Percentiles rank a stretch among this genome's conserved stretches.
These are phyloP conservation scores for Diaporthe helianthi DNA, from an alignment of 2,329 filamentous ascomycete species.

Conservation along the genomic window DNA sequence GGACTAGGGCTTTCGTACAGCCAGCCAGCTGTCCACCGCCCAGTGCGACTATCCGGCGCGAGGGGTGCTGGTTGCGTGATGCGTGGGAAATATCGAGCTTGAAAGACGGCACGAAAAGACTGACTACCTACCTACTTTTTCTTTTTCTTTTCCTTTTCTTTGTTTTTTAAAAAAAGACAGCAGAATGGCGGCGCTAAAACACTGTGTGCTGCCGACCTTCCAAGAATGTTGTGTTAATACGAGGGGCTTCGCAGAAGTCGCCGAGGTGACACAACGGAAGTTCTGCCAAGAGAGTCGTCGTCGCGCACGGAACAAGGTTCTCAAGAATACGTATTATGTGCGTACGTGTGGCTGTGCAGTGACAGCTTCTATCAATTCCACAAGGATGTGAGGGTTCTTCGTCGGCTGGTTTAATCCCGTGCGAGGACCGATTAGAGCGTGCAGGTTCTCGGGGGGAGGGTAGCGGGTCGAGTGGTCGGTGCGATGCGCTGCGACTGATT, in stretches of 20 bases:
- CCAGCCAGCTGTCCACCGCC: neutral
- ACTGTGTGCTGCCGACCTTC: slow-evolving; percentile 3
- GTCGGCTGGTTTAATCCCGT: neutral
- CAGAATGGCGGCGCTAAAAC: slow-evolving; percentile 10
- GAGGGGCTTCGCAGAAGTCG: slow-evolving; percentile 27
- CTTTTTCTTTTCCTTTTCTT: too few relatives aligned
- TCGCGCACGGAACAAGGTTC: slow-evolving; percentile 22
- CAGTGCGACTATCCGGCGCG: neutral
- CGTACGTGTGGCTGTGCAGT: slow-evolving; percentile 8
- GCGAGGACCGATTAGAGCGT: neutral
- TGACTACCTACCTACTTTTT: neutral
- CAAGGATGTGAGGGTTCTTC: neutral
- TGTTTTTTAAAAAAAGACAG: too few relatives aligned
- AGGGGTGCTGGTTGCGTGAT: neutral
- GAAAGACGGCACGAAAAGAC: neutral
- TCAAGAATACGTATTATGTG: slow-evolving; percentile 14
- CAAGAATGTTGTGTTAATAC: slow-evolving; percentile 10
- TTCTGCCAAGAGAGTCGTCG: slow-evolving; percentile 25
- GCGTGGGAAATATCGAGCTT: neutral
- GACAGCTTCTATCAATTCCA: slow-evolving; percentile 11
- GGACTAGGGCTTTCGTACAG: neutral
- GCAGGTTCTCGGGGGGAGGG: neutral
- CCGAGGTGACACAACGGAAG: slow-evolving; percentile 27
- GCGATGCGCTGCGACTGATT: neutral
- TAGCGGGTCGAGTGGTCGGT: neutral